Conservation (phyloP, 768 basidiomycete species). For the Astraeus odoratus region DNA sequence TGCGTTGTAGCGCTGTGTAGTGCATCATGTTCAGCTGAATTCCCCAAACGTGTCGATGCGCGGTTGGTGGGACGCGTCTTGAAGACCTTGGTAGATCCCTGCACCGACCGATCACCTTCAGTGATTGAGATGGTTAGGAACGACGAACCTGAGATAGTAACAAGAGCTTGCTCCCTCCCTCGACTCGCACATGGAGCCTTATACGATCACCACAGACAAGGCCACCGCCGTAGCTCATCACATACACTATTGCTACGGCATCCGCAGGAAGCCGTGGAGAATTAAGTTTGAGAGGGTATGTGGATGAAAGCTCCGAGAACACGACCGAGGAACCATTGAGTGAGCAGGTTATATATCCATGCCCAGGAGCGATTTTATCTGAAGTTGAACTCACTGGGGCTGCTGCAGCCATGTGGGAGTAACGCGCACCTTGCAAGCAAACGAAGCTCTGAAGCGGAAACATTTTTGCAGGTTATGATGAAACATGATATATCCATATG, state of each 20-base stretch:
- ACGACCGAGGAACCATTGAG: slow-evolving; percentile 48
- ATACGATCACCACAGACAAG: slow-evolving; percentile 82
- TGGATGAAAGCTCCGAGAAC: slow-evolving; percentile 69
- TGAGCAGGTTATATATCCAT: slow-evolving; percentile 51
- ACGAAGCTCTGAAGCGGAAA: background rate
- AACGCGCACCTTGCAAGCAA: too few relatives aligned
- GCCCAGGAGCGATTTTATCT: slow-evolving; percentile 31
- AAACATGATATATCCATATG: slow-evolving; percentile 28
- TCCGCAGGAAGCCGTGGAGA: slow-evolving; percentile 53
- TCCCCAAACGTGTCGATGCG: slow-evolving; percentile 35
- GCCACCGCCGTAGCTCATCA: slow-evolving; percentile 87
- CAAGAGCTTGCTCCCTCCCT: slow-evolving; percentile 50
- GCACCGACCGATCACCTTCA: too few relatives aligned
- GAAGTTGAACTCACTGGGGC: background rate
- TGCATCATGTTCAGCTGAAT: slow-evolving; percentile 4
- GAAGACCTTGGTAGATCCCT: slow-evolving; percentile 96
- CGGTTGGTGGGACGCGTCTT: slow-evolving; percentile 64
- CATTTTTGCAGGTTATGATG: slow-evolving; percentile 5
- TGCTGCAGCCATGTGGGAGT: background rate
- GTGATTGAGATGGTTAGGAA: background rate
- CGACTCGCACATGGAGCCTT: slow-evolving; percentile 53
- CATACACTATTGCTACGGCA: slow-evolving; percentile 63
- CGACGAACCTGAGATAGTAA: slow-evolving; percentile 75
- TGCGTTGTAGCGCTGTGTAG: slow-evolving; percentile 46
- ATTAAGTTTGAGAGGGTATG: slow-evolving; percentile 85